Evolutionary conservation across 2,329 filamentous ascomycete genomes (phyloP).

Genomic region (Diatrype stigma): DNA sequence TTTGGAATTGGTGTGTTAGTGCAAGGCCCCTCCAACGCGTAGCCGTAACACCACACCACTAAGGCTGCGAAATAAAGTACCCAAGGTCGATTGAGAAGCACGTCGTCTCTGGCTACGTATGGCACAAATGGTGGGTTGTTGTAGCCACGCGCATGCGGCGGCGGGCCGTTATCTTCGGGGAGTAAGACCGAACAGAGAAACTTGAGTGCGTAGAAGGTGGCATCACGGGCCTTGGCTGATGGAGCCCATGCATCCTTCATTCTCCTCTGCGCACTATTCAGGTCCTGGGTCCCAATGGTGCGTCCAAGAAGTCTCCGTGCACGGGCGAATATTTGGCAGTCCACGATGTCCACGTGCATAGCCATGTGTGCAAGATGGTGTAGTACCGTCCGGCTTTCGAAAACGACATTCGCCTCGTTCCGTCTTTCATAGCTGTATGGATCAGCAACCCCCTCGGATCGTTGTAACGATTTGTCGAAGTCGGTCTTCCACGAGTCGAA

Average conservation of each 20-base stretch:
- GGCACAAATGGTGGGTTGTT: constrained; percentile 37
- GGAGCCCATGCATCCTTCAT: constrained; percentile 91
- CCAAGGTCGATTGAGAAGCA: constrained; percentile 88
- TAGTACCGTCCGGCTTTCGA: constrained; percentile 82
- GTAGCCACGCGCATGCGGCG: constrained; percentile 34
- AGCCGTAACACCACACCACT: constrained; percentile 94
- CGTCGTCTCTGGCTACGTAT: constrained; percentile 84
- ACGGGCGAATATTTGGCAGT: constrained; percentile 92
- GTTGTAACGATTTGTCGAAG: constrained; percentile 77
- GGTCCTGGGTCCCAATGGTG: constrained; percentile 77
- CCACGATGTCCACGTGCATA: constrained; percentile 96
- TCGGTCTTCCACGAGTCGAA: constrained; percentile 94
- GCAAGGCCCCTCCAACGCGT: constrained; percentile 78
- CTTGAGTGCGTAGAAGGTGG: constrained; percentile 85
- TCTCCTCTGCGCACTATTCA: constrained; percentile 71
- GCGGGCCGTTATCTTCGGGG: constrained; percentile 45
- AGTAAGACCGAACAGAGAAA: constrained; percentile 84
- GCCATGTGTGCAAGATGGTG: constrained; percentile 97
- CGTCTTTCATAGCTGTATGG: constrained; percentile 59
- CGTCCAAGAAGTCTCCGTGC: constrained; percentile 81
- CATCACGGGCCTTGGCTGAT: constrained; percentile 81
- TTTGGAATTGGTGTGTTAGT: constrained; percentile 46
- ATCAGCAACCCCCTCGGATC: constrained; percentile 47
- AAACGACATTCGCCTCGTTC: constrained; percentile 62
- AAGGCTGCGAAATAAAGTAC: constrained; percentile 89